A percentile compares a stretch with the other conserved stretches of the same genome.
phyloP scores from a whole-genome alignment of 2,329 filamentous ascomycete genomes.

The Myriosclerotinia scirpicola region DNA sequence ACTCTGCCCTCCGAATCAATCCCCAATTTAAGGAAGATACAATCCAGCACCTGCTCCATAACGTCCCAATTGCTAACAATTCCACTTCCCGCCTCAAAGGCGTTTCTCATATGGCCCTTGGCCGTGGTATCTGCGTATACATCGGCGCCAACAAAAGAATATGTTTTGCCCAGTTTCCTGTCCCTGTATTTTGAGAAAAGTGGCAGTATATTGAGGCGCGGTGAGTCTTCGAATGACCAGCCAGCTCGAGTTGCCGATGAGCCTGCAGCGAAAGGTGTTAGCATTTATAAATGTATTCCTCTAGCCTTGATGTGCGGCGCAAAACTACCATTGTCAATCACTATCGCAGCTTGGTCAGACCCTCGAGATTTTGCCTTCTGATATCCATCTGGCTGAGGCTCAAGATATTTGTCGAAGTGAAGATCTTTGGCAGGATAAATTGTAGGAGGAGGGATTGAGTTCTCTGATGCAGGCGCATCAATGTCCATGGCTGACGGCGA shows the following conservation, averaged over 20 bases:
- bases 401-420: constrained; percentile 57
- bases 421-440: constrained; percentile 63
- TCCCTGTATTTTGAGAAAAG: constrained; percentile 96
- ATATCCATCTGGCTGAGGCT: constrained; percentile 65
- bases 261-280: constrained; percentile 52
- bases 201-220: constrained; percentile 77
- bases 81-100: constrained; percentile 87
- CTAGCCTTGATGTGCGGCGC: background rate
- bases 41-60: constrained; percentile 92
- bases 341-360: constrained; percentile 69
- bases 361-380: constrained; percentile 54
- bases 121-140: constrained; percentile 94
- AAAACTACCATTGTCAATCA: constrained; percentile 89
- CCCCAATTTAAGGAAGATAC: constrained; percentile 90
- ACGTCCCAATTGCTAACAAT: constrained; percentile 98
- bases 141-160: constrained; percentile 88
- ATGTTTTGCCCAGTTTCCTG: constrained; percentile 87
- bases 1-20: constrained; percentile 77
- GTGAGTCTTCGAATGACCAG: constrained; percentile 89
- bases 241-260: constrained; percentile 87
- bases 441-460: constrained; percentile 53
- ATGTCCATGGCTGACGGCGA: constrained; percentile 39
- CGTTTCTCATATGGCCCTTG: constrained; percentile 82
- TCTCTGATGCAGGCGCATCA: constrained; percentile 41
- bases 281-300: background rate